These are phyloP conservation scores for Chenopodium quinoa DNA, from an alignment of 148 eudicot genomes.

Conservation along the genomic window DNA sequence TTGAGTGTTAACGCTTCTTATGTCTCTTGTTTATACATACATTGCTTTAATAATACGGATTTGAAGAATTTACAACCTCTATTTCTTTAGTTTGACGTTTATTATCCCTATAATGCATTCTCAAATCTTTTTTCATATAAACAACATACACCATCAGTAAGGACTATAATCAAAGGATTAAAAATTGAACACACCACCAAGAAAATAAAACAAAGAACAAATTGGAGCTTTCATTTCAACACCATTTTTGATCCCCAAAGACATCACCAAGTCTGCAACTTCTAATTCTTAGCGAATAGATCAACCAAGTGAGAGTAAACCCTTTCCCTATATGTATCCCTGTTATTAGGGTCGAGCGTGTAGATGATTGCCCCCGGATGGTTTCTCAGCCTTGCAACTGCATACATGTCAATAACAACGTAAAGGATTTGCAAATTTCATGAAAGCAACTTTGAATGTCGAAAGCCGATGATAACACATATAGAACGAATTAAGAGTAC, in stretches of 20 bases:
- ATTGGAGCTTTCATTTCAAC: background rate
- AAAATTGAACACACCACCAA: no score
- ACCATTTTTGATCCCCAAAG: background rate
- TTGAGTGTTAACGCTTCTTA: no score
- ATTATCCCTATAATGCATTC: no score
- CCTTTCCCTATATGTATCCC: constrained; percentile 61
- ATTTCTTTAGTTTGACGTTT: no score
- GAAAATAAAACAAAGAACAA: no score
- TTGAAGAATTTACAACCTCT: no score
- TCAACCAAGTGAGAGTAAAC: constrained; percentile 49
- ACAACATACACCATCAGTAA: no score
- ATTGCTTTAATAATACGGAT: no score
- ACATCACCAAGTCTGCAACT: background rate
- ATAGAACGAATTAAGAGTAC: background rate
- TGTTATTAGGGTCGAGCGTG: constrained; percentile 51
- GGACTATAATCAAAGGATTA: no score
- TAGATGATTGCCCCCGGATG: constrained; percentile 74
- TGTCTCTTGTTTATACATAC: no score
- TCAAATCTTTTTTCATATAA: no score
- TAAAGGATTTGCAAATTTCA: background rate
- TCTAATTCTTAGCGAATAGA: constrained; percentile 35
- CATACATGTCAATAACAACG: background rate
- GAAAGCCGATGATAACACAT: background rate
- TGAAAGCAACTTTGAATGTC: background rate
- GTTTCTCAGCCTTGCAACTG: constrained; percentile 88